phyloP scores from a whole-genome alignment of 345 rosid genomes.

The Hibiscus mutabilis region DNA sequence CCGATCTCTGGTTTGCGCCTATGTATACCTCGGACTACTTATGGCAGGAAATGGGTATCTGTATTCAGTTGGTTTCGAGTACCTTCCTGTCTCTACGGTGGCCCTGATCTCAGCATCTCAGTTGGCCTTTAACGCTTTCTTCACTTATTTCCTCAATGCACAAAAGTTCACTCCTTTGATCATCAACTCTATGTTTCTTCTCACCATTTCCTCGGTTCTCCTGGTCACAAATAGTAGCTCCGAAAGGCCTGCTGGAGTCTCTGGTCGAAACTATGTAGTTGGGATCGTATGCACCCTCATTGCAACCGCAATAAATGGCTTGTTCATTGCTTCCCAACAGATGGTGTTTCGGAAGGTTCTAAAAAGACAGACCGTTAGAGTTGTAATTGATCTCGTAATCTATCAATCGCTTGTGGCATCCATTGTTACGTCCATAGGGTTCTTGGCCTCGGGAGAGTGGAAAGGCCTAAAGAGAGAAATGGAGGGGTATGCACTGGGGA shows the following conservation, averaged over 20 bases:
- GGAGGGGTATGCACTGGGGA: background rate
- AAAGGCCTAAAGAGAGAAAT: background rate
- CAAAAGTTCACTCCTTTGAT: constrained; percentile 42
- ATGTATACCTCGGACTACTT: constrained; percentile 29
- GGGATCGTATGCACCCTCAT: constrained; percentile 28
- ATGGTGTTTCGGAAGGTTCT: constrained; percentile 33
- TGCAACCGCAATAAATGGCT: constrained; percentile 37
- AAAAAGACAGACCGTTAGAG: constrained; percentile 17
- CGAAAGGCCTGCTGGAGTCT: background rate
- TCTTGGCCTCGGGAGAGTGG: background rate
- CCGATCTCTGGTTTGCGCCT: constrained; percentile 5
- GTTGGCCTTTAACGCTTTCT: constrained; percentile 43
- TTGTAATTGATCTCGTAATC: background rate
- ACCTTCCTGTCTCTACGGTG: constrained; percentile 42
- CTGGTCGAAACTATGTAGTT: constrained; percentile 15
- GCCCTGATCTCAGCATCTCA: constrained; percentile 42
- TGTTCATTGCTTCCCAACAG: constrained; percentile 34
- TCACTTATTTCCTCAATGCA: constrained; percentile 40
- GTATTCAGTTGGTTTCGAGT: constrained; percentile 22
- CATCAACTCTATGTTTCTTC: constrained; percentile 36
- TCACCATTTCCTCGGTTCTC: constrained; percentile 42
- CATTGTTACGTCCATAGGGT: background rate
- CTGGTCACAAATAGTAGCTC: constrained; percentile 28
- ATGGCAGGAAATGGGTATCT: constrained; percentile 18
- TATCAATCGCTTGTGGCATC: background rate